phyloP scores from a whole-genome alignment of 2,329 filamentous ascomycete species.

The Gremmenia infestans region DNA sequence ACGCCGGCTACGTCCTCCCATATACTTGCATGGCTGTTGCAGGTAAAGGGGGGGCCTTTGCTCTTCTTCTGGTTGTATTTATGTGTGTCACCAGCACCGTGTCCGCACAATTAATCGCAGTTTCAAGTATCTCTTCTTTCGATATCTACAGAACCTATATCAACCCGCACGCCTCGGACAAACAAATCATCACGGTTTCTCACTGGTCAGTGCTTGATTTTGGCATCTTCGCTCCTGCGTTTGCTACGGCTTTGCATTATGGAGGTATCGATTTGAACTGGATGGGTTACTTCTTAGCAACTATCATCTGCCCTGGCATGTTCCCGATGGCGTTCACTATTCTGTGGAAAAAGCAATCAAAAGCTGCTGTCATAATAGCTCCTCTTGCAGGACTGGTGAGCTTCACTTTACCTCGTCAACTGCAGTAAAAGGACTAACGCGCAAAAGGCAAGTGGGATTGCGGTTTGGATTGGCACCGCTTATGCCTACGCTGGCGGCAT shows the following conservation, averaged over 20 bases:
- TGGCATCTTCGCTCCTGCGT: slow-evolving; percentile 44
- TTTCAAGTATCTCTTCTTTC: slow-evolving; percentile 79
- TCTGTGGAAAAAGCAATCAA: slow-evolving; percentile 43
- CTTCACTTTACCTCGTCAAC: too few relatives aligned
- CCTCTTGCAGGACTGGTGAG: not conserved
- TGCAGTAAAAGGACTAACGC: too few relatives aligned
- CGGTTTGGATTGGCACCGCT: slow-evolving; percentile 47
- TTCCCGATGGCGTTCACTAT: slow-evolving; percentile 50
- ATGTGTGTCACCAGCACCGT: slow-evolving; percentile 80
- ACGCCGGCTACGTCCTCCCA: slow-evolving; percentile 61
- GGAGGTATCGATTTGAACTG: slow-evolving; percentile 49
- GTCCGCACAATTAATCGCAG: slow-evolving; percentile 76
- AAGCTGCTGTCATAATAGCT: not conserved
- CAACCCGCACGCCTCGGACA: slow-evolving; percentile 59
- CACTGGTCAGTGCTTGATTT: slow-evolving; percentile 50
- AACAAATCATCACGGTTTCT: slow-evolving; percentile 45
- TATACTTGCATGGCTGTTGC: slow-evolving; percentile 65
- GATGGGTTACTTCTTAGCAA: slow-evolving; percentile 49
- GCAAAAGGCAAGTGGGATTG: slow-evolving; percentile 39
- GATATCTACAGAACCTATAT: slow-evolving; percentile 82
- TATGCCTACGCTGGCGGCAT: slow-evolving; percentile 42
- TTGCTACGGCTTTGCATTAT: slow-evolving; percentile 49
- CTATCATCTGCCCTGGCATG: slow-evolving; percentile 41
- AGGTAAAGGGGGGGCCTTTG: slow-evolving; percentile 62
- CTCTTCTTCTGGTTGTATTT: slow-evolving; percentile 64